These are phyloP conservation scores for Dactylorhiza incarnata DNA, from an alignment of 106 monocot genomes.

Conservation along the genomic window DNA sequence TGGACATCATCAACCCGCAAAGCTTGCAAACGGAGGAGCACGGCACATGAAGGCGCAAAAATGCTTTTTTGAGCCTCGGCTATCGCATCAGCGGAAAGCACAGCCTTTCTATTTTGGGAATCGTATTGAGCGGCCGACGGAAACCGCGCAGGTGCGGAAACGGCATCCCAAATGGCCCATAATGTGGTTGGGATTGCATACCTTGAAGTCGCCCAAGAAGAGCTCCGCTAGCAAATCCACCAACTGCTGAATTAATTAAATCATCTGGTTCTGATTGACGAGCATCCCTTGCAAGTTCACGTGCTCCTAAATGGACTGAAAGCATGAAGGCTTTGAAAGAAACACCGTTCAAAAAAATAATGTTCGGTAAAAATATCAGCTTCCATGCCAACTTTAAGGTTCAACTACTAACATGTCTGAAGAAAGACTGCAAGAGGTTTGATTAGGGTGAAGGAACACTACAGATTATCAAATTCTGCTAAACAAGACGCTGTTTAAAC, in stretches of 20 bases:
- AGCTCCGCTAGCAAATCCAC: conserved; percentile 82
- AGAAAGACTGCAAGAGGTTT: too few relatives aligned
- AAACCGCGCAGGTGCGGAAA: background rate
- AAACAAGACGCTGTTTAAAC: too few relatives aligned
- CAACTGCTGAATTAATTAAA: conserved; percentile 69
- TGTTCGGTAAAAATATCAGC: background rate
- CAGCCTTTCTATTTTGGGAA: too few relatives aligned
- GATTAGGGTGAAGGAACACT: too few relatives aligned
- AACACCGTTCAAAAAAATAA: too few relatives aligned
- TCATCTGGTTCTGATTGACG: conserved; percentile 70
- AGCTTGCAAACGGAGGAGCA: too few relatives aligned
- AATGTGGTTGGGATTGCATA: conserved; percentile 7
- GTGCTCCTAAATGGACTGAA: conserved; percentile 40
- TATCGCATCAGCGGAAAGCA: too few relatives aligned
- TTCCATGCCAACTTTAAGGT: background rate
- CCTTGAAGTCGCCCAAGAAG: conserved; percentile 89
- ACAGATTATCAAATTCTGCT: too few relatives aligned
- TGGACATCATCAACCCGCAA: too few relatives aligned
- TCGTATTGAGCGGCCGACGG: background rate
- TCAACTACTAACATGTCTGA: too few relatives aligned
- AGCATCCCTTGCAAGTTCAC: conserved; percentile 88
- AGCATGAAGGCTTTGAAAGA: background rate
- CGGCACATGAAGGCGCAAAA: too few relatives aligned
- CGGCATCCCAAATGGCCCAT: background rate
- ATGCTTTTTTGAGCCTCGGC: too few relatives aligned